Evolutionary conservation across 257 asterid species (phyloP).

Genomic region (Nicotiana tabacum): DNA sequence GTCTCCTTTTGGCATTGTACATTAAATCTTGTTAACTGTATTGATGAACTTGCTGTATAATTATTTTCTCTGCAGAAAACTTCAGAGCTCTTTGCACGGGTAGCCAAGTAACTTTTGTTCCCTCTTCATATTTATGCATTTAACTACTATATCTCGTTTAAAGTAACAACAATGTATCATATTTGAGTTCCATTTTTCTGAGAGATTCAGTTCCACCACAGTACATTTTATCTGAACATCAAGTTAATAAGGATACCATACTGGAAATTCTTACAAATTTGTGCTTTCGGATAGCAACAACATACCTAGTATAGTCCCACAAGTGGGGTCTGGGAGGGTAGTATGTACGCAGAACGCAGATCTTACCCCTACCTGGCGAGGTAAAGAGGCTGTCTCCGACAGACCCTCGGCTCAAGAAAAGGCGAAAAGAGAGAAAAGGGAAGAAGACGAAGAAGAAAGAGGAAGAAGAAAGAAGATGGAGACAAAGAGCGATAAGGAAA

Average conservation of each 20-base stretch:
- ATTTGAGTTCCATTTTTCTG: not conserved
- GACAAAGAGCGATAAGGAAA: too few relatives aligned
- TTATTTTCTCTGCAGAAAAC: constrained; percentile 58
- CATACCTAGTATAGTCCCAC: too few relatives aligned
- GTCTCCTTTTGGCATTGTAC: not conserved
- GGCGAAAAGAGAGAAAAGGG: too few relatives aligned
- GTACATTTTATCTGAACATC: not conserved
- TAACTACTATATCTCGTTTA: not conserved
- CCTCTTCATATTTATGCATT: constrained; percentile 21
- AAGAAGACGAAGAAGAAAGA: too few relatives aligned
- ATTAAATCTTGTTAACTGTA: not conserved
- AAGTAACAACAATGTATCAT: constrained; percentile 12
- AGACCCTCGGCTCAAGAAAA: too few relatives aligned
- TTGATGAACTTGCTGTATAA: not conserved
- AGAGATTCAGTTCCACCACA: not conserved
- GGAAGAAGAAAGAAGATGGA: too few relatives aligned
- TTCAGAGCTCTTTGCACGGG: constrained; percentile 98
- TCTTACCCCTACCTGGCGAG: too few relatives aligned
- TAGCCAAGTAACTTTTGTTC: constrained; percentile 58
- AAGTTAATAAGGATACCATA: not conserved
- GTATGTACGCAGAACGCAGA: too few relatives aligned
- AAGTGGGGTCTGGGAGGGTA: too few relatives aligned
- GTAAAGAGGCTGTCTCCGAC: too few relatives aligned
- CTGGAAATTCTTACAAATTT: not conserved
- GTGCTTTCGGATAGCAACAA: not conserved